Percentiles rank a stretch among this genome's conserved stretches.
Evolutionary conservation across 2,329 filamentous ascomycete genomes (phyloP).

Genomic region (Alternaria atra): DNA sequence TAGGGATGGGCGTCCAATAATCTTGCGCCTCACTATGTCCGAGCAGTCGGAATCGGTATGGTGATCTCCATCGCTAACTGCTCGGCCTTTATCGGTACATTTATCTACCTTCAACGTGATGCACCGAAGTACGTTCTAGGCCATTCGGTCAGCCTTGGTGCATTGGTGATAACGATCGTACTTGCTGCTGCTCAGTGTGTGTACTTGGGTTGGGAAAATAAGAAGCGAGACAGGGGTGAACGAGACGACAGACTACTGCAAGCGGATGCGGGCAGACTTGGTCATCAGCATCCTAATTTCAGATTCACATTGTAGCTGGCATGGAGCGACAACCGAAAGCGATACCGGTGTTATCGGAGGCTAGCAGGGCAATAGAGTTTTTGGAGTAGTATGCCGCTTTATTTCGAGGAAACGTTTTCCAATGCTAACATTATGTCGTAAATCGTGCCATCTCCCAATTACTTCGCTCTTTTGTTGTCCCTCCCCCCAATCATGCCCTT

Average conservation of each 20-base stretch:
- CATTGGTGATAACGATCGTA: conserved; percentile 33
- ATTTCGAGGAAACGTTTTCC: not conserved
- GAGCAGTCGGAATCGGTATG: conserved; percentile 62
- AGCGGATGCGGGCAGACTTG: conserved; percentile 35
- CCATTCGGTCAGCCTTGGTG: conserved; percentile 39
- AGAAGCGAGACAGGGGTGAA: conserved; percentile 34
- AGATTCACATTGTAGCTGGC: conserved; percentile 34
- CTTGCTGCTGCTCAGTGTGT: conserved; percentile 32
- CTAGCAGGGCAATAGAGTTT: not conserved
- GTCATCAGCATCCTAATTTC: conserved; percentile 43
- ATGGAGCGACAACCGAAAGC: not conserved
- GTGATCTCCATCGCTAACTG: conserved; percentile 58
- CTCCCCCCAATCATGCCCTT: conserved; percentile 14
- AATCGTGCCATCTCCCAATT: not conserved
- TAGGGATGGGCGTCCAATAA: conserved; percentile 56
- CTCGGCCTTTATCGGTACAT: conserved; percentile 61
- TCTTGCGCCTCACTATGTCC: conserved; percentile 64
- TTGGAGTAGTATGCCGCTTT: not conserved
- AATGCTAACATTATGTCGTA: not conserved
- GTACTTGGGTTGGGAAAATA: conserved; percentile 41
- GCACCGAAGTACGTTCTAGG: conserved; percentile 37
- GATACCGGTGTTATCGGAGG: not conserved
- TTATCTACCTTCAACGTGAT: conserved; percentile 60
- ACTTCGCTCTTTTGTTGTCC: conserved; percentile 12
- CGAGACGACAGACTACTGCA: conserved; percentile 33